Evolutionary conservation across 441 rosid genomes (phyloP).

Genomic region (Pelargonium fulgidum): DNA sequence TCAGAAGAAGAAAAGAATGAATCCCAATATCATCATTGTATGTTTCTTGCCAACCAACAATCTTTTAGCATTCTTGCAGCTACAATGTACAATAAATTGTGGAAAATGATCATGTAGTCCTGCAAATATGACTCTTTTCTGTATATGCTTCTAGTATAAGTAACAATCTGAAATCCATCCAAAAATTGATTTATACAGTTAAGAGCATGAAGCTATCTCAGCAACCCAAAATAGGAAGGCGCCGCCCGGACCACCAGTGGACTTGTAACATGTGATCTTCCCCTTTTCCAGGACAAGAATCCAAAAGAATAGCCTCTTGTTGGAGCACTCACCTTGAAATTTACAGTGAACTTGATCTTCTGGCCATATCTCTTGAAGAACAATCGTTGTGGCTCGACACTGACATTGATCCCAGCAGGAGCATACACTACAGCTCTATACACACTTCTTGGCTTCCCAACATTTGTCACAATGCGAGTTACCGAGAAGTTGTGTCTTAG

Average conservation of each 20-base stretch:
- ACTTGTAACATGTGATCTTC: conserved; percentile 31
- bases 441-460: conserved; percentile 35
- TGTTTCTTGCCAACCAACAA: no score
- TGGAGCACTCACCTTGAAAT: conserved; percentile 45
- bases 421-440: conserved; percentile 35
- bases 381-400: conserved; percentile 34
- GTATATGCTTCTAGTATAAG: not conserved
- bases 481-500: conserved; percentile 35
- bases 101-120: not conserved
- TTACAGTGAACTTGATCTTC: conserved; percentile 42
- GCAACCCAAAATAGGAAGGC: conserved; percentile 27
- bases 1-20: no score
- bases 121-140: not conserved
- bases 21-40: no score
- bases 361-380: conserved; percentile 38
- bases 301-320: conserved; percentile 43
- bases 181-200: conserved; percentile 11
- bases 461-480: conserved; percentile 41
- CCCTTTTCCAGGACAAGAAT: conserved; percentile 39
- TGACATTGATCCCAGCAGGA: conserved; percentile 38
- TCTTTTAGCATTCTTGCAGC: no score
- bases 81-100: not conserved
- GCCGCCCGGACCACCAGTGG: conserved; percentile 39
- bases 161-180: not conserved
- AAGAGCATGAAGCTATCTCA: conserved; percentile 18